Conservation (phyloP, 495 filamentous ascomycete species). For the Rhypophila decipiens region DNA sequence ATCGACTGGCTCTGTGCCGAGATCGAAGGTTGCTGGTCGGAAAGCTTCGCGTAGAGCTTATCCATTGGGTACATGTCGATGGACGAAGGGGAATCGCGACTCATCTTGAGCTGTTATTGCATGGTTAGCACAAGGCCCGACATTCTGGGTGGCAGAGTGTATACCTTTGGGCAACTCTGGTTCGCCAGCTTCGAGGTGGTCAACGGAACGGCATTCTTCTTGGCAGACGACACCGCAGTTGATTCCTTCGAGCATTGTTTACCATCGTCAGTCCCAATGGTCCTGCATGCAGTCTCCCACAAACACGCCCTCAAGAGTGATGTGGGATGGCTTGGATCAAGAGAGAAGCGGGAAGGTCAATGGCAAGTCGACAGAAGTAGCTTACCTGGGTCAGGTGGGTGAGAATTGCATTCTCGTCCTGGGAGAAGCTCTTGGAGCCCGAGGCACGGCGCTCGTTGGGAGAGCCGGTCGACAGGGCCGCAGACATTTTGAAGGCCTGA, state of each 20-base stretch:
- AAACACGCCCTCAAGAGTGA: not conserved
- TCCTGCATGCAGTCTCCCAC: not conserved
- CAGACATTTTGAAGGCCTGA: slow-evolving; percentile 40
- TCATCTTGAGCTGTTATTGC: slow-evolving; percentile 45
- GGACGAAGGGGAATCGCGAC: slow-evolving; percentile 31
- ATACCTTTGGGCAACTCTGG: slow-evolving; percentile 40
- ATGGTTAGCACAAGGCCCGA: slow-evolving; percentile 26
- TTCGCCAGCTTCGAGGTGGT: slow-evolving; percentile 44
- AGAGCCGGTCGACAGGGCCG: slow-evolving; percentile 40
- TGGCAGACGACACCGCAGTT: slow-evolving; percentile 16
- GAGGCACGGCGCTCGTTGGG: slow-evolving; percentile 36
- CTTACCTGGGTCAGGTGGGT: slow-evolving; percentile 16
- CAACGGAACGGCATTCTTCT: slow-evolving; percentile 39
- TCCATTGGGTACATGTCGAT: slow-evolving; percentile 45
- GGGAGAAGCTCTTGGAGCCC: slow-evolving; percentile 26
- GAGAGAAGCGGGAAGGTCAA: not conserved
- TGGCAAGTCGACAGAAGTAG: not conserved
- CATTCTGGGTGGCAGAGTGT: too few relatives aligned
- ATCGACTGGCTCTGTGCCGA: slow-evolving; percentile 48
- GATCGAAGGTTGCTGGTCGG: slow-evolving; percentile 58
- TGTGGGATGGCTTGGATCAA: not conserved
- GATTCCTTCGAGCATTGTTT: slow-evolving; percentile 7
- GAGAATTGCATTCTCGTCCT: slow-evolving; percentile 35
- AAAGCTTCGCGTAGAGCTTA: slow-evolving; percentile 58
- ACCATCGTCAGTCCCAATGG: not conserved